Conservation (phyloP, 257 asterid genomes). For the Solanum rostratum region DNA sequence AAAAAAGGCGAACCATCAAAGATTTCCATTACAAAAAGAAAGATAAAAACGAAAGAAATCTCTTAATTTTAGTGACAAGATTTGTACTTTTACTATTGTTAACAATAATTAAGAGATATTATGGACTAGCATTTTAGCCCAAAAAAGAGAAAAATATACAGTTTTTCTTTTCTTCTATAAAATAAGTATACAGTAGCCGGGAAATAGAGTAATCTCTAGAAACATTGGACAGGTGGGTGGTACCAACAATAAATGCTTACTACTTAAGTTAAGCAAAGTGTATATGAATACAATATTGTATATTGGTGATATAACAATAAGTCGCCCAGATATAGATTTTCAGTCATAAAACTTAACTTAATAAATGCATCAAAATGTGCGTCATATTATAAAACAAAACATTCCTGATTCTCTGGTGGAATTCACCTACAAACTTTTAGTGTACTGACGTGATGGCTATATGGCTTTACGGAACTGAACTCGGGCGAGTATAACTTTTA, state of each 20-base stretch:
- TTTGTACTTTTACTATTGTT: neutral
- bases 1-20: neutral
- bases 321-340: no score
- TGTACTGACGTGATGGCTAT: no score
- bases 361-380: no score
- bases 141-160: neutral
- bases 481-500: no score
- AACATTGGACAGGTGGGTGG: neutral
- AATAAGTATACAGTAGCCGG: neutral
- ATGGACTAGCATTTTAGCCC: neutral
- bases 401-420: no score
- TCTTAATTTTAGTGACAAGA: no score
- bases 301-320: neutral
- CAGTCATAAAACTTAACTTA: no score
- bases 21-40: neutral
- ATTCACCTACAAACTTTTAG: no score
- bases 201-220: neutral
- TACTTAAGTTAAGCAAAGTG: neutral
- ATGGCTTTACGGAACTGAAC: no score
- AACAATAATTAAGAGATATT: neutral
- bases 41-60: neutral
- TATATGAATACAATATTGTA: neutral
- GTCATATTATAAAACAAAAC: no score
- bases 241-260: neutral
- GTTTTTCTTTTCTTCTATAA: neutral